These are phyloP conservation scores for Neurospora sp. DNA, from an alignment of 495 filamentous ascomycete genomes.

Conservation along the genomic window DNA sequence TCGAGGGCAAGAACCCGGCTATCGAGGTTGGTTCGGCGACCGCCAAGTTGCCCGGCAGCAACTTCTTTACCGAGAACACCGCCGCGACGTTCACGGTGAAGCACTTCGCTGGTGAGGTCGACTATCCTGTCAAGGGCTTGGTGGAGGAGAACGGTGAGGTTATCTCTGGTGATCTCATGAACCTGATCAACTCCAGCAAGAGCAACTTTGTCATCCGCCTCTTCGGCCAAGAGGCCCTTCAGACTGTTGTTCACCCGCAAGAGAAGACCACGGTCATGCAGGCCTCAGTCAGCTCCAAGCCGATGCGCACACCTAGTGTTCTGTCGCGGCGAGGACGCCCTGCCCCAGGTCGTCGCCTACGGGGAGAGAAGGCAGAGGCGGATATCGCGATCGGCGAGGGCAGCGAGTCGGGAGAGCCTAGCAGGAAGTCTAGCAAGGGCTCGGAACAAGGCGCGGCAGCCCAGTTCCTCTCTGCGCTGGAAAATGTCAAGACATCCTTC, in stretches of 20 bases:
- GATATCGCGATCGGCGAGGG: slow-evolving; percentile 33
- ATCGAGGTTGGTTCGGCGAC: slow-evolving; percentile 64
- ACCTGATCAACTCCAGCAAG: slow-evolving; percentile 77
- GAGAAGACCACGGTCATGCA: slow-evolving; percentile 90
- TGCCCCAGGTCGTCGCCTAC: slow-evolving; percentile 32
- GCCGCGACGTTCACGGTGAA: slow-evolving; percentile 77
- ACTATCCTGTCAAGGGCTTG: slow-evolving; percentile 76
- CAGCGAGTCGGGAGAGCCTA: slow-evolving; percentile 41
- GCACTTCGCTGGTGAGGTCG: slow-evolving; percentile 95
- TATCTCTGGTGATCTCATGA: slow-evolving; percentile 92
- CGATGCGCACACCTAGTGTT: slow-evolving; percentile 84
- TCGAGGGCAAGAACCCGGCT: slow-evolving; percentile 86
- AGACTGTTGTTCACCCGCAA: slow-evolving; percentile 81
- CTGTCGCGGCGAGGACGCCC: slow-evolving; percentile 48
- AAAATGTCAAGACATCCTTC: slow-evolving; percentile 78
- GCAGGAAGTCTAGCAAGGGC: slow-evolving; percentile 12
- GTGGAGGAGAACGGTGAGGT: slow-evolving; percentile 93
- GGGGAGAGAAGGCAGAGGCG: slow-evolving; percentile 27
- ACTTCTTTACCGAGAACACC: slow-evolving; percentile 69
- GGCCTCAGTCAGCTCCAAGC: slow-evolving; percentile 90
- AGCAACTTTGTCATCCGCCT: slow-evolving; percentile 82
- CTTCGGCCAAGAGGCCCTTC: slow-evolving; percentile 86
- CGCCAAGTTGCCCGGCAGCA: slow-evolving; percentile 62
- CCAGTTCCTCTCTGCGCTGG: slow-evolving; percentile 82
- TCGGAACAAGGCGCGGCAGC: slow-evolving; percentile 76